Conservation (phyloP, 1,284 basidiomycete genomes). For the Microbotryum intermedium region DNA sequence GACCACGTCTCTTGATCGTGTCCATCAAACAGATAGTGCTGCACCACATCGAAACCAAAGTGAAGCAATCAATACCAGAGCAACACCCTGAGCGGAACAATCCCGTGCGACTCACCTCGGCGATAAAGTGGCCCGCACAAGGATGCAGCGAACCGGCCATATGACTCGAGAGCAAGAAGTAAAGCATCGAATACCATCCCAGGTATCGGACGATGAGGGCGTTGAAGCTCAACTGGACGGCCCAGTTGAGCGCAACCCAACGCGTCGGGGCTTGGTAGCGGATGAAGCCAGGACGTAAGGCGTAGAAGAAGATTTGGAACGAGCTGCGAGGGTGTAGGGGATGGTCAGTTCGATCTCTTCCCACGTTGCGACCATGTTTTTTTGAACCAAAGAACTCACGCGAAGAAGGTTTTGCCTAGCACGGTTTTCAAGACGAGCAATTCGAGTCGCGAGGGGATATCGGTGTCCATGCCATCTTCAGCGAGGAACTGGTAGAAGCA, state of each 20-base stretch:
- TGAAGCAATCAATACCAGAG: conserved; percentile 18
- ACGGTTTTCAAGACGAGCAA: conserved; percentile 85
- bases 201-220: conserved; percentile 54
- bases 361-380: too few species aligned
- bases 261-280: conserved; percentile 67
- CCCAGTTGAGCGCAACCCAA: conserved; percentile 78
- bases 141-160: conserved; percentile 94
- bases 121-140: conserved; percentile 93
- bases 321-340: conserved; percentile 50
- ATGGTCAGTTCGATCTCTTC: background rate
- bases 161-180: conserved; percentile 80
- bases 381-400: conserved; percentile 55
- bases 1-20: conserved; percentile 87
- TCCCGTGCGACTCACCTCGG: conserved; percentile 48
- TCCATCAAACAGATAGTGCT: conserved; percentile 83
- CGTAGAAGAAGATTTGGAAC: conserved; percentile 98
- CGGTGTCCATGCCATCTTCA: conserved; percentile 93
- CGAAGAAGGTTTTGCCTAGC: conserved; percentile 94
- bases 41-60: conserved; percentile 12
- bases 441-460: conserved; percentile 80
- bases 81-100: background rate
- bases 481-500: conserved; percentile 60
- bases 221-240: conserved; percentile 64
- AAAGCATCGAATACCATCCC: conserved; percentile 61
- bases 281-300: conserved; percentile 89